These are phyloP conservation scores for Drechslera avenae DNA, from an alignment of 2,329 filamentous ascomycete genomes.

Conservation along the genomic window DNA sequence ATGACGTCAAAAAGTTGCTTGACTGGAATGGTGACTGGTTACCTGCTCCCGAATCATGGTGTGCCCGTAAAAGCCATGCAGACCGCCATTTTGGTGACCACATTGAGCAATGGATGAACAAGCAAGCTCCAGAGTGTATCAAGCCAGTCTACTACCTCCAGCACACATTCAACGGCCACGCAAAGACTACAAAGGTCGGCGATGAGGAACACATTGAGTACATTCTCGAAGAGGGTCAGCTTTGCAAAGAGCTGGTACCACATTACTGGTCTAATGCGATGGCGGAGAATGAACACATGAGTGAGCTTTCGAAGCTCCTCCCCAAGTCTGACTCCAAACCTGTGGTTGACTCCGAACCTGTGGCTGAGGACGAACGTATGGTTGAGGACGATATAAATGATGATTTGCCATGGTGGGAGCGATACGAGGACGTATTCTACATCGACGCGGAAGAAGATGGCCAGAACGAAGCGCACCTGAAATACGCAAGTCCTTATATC, in stretches of 20 bases:
- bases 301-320: conserved; percentile 34
- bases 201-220: neutral
- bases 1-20: conserved; percentile 45
- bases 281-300: conserved; percentile 32
- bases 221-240: neutral
- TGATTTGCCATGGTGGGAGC: conserved; percentile 40
- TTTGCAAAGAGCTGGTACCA: conserved; percentile 35
- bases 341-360: too few species aligned
- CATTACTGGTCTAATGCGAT: conserved; percentile 34
- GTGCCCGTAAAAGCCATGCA: conserved; percentile 39
- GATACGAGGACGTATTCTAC: conserved; percentile 20
- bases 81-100: conserved; percentile 40
- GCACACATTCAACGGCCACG: neutral
- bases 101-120: conserved; percentile 43
- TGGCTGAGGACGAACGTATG: too few species aligned
- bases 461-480: too few species aligned
- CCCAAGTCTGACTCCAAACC: conserved; percentile 29
- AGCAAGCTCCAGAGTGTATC: neutral
- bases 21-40: conserved; percentile 56
- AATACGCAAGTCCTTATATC: conserved; percentile 18
- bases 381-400: conserved; percentile 30
- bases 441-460: neutral
- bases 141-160: neutral
- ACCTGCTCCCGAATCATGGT: conserved; percentile 56
- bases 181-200: neutral